Percentiles rank a stretch among this genome's conserved stretches.
Conservation (phyloP, 805 yeast species). For the Teunomyces stri region DNA sequence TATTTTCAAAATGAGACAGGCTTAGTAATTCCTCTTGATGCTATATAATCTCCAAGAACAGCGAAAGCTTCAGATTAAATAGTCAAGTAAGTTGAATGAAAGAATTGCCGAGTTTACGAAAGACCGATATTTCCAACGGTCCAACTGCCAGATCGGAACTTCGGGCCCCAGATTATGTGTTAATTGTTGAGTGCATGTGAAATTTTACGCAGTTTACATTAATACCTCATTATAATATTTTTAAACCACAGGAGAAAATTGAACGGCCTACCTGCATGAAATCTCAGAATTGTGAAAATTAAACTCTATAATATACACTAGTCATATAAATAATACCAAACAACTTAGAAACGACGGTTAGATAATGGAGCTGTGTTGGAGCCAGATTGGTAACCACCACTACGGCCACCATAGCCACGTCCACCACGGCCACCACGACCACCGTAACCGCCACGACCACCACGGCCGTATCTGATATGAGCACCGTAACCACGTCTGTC, state of each 20-base stretch:
- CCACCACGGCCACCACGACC: constrained; percentile 53
- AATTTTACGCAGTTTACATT: background rate
- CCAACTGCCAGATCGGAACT: background rate
- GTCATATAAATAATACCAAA: constrained; percentile 2
- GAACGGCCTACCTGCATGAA: background rate
- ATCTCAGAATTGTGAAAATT: constrained; percentile 1
- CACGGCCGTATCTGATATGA: constrained; percentile 48
- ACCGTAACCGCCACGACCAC: constrained; percentile 54
- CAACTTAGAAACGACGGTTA: constrained; percentile 40
- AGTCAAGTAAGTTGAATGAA: background rate
- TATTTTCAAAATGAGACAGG: background rate
- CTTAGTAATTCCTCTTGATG: background rate
- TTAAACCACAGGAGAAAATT: background rate
- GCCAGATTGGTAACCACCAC: constrained; percentile 46
- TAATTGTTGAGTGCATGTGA: constrained; percentile 4
- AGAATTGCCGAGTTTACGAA: background rate
- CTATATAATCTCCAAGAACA: background rate
- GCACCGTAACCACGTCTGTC: constrained; percentile 65
- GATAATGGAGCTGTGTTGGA: constrained; percentile 48
- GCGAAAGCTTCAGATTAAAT: background rate
- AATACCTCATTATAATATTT: background rate
- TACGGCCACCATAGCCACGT: constrained; percentile 50
- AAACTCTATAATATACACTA: constrained; percentile 3
- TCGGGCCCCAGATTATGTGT: background rate
- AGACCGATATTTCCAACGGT: background rate